Conservation (phyloP, 1,284 basidiomycete genomes). For the Cryptococcus deneoformans region DNA sequence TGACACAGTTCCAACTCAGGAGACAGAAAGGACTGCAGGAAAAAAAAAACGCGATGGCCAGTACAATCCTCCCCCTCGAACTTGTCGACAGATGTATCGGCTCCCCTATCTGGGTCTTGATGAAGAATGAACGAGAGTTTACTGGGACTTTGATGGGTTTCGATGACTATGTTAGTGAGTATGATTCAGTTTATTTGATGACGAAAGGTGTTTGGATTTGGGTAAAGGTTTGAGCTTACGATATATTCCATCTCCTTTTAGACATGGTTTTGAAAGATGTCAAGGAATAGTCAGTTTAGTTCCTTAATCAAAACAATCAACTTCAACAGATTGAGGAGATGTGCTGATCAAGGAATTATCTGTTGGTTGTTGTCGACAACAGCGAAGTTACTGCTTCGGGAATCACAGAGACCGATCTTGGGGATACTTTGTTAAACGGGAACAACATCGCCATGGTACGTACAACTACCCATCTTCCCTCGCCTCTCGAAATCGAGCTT, state of each 20-base stretch:
- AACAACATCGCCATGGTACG: slow-evolving; percentile 97
- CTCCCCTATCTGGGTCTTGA: slow-evolving; percentile 91
- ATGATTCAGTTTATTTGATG: background rate
- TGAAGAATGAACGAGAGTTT: slow-evolving; percentile 95
- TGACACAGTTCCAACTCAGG: too few relatives aligned
- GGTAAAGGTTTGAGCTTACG: slow-evolving; percentile 3
- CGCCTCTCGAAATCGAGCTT: too few relatives aligned
- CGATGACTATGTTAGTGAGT: slow-evolving; percentile 99
- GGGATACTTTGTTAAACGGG: slow-evolving; percentile 91
- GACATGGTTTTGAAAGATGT: slow-evolving; percentile 99
- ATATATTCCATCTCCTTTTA: slow-evolving; percentile 40
- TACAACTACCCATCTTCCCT: background rate
- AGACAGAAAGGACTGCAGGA: background rate
- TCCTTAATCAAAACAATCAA: background rate
- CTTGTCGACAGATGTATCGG: slow-evolving; percentile 94
- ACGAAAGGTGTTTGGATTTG: background rate
- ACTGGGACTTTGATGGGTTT: slow-evolving; percentile 95
- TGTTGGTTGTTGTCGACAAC: slow-evolving; percentile 4
- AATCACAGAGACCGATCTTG: slow-evolving; percentile 73
- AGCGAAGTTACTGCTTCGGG: slow-evolving; percentile 86
- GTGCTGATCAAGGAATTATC: background rate
- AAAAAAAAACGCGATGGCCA: slow-evolving; percentile 54
- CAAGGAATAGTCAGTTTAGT: slow-evolving; percentile 76
- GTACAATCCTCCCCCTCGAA: slow-evolving; percentile 66
- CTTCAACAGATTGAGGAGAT: slow-evolving; percentile 7